These are phyloP conservation scores for Ajuga chamaepitys DNA, from an alignment of 257 asterid genomes.

Conservation along the genomic window DNA sequence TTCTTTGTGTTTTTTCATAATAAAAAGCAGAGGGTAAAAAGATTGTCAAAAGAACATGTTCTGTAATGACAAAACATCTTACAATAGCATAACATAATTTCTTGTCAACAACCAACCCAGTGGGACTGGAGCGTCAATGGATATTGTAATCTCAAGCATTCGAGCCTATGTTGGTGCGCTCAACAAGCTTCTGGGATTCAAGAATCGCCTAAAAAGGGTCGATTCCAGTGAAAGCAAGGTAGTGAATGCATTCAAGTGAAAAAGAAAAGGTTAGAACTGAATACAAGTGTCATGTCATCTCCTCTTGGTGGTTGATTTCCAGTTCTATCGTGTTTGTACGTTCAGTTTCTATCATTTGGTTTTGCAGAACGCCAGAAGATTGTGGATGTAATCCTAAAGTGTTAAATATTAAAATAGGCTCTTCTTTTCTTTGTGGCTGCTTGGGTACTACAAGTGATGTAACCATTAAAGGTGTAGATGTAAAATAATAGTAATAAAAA, in stretches of 20 bases:
- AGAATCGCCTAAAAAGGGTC: conserved; percentile 22
- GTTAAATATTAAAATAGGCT: too few species aligned
- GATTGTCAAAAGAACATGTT: background rate
- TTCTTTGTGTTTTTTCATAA: background rate
- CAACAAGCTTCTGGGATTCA: conserved; percentile 73
- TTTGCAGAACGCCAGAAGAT: too few species aligned
- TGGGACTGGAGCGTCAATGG: conserved; percentile 89
- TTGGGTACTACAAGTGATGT: too few species aligned
- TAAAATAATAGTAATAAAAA: too few species aligned
- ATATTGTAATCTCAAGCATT: conserved; percentile 82
- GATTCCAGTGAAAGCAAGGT: conserved; percentile 25
- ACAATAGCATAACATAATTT: background rate
- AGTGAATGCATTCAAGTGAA: conserved; percentile 19
- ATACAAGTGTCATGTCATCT: background rate
- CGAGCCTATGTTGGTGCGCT: conserved; percentile 89
- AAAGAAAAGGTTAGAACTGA: background rate
- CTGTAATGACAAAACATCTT: too few species aligned
- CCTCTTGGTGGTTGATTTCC: background rate
- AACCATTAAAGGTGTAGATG: too few species aligned
- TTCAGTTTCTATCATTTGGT: background rate
- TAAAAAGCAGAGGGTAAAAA: background rate
- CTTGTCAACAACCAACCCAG: conserved; percentile 33
- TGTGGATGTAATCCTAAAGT: too few species aligned
- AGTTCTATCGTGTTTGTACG: background rate
- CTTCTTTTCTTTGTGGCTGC: too few species aligned